A percentile compares a stretch with the other conserved stretches of the same genome.
Evolutionary conservation across 176 grass and related monocot genomes (phyloP).

Genomic region (Carex pumila): DNA sequence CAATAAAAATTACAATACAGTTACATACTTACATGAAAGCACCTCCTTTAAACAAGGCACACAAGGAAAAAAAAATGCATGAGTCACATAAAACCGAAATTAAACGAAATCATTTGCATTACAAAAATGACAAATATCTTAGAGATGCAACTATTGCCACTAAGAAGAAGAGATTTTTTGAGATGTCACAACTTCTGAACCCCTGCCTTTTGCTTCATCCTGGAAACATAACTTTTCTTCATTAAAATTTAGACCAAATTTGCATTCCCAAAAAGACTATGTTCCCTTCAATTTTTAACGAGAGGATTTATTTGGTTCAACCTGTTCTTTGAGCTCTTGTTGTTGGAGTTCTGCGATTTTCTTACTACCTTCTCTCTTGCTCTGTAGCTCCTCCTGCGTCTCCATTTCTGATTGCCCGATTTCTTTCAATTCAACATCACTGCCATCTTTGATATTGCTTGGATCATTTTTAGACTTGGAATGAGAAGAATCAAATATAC

Average conservation of each 20-base stretch:
- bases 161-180: not conserved
- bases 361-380: not conserved
- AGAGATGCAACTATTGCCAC: not conserved
- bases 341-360: not conserved
- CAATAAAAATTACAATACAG: no score
- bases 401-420: conserved; percentile 17
- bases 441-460: not conserved
- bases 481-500: not conserved
- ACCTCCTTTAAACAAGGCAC: no score
- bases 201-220: not conserved
- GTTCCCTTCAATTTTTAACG: not conserved
- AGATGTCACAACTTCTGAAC: not conserved
- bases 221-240: not conserved
- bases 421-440: not conserved
- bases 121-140: not conserved
- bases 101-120: not conserved
- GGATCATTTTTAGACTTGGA: not conserved
- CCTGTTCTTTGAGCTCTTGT: not conserved
- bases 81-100: not conserved
- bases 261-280: not conserved
- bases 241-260: not conserved
- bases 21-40: no score
- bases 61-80: no score
- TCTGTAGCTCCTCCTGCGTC: not conserved
- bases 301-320: not conserved